phyloP scores from a whole-genome alignment of 2,329 filamentous ascomycete species.

The Alternaria arborescens region DNA sequence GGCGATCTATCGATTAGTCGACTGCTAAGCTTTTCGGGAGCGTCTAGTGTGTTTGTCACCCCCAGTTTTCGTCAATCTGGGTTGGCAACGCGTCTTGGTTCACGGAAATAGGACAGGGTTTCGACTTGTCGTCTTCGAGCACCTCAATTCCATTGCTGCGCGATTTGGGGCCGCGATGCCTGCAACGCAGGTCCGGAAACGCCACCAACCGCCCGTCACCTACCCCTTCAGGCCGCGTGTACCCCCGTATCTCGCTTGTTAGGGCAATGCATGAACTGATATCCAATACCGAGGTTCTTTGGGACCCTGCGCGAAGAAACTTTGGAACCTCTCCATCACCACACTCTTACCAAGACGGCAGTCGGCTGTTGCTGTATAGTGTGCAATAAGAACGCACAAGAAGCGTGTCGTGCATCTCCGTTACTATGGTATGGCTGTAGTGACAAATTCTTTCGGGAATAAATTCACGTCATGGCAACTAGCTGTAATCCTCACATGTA shows the following conservation, averaged over 20 bases:
- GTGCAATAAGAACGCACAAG: too few relatives aligned
- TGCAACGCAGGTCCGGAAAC: constrained; percentile 3
- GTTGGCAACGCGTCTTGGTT: background rate
- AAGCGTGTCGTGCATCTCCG: too few relatives aligned
- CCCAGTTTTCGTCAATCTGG: constrained; percentile 1
- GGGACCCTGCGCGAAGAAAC: background rate
- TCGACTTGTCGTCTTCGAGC: background rate
- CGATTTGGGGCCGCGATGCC: background rate
- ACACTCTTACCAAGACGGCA: background rate
- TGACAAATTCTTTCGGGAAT: background rate
- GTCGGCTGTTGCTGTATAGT: background rate
- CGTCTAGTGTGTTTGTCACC: background rate
- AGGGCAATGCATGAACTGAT: background rate
- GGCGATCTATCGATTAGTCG: constrained; percentile 3
- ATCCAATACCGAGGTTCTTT: background rate
- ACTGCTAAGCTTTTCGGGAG: constrained; percentile 3
- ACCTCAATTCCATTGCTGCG: background rate
- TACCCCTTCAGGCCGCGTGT: background rate
- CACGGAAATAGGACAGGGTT: background rate
- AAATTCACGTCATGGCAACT: background rate
- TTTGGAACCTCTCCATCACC: background rate
- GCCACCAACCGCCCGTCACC: background rate
- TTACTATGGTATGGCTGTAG: too few relatives aligned
- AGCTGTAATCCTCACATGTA: too few relatives aligned
- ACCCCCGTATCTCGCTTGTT: constrained; percentile 4